These are phyloP conservation scores for Chlamydomonas eustigma DNA, from an alignment of 139 green algal species.

Conservation along the genomic window DNA sequence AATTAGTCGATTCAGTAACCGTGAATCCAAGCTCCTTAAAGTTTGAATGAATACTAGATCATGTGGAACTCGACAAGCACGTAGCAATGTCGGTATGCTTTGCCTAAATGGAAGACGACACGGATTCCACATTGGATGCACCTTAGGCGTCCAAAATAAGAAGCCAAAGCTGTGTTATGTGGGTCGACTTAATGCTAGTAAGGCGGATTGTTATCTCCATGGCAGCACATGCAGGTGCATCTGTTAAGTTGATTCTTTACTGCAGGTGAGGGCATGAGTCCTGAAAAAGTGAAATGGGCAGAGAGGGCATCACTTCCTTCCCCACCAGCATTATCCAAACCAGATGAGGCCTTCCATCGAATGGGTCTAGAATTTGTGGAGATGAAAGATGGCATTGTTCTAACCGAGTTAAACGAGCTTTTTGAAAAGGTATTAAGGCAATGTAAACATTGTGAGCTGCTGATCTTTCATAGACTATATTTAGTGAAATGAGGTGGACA, in stretches of 20 bases:
- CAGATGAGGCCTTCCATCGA: constrained; percentile 55
- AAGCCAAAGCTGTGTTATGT: constrained; percentile 20
- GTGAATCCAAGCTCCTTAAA: no score
- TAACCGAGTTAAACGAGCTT: constrained; percentile 80
- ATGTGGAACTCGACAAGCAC: no score
- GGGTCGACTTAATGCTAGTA: background rate
- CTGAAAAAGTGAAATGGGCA: constrained; percentile 22
- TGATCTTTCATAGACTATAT: no score
- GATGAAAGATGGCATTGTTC: constrained; percentile 46
- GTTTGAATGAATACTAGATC: no score
- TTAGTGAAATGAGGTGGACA: no score
- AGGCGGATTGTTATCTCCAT: background rate
- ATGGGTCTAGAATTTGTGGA: constrained; percentile 74
- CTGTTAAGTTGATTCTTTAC: background rate
- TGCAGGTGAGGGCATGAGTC: constrained; percentile 32
- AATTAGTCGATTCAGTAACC: no score
- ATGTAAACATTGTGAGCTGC: no score
- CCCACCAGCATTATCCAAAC: constrained; percentile 46
- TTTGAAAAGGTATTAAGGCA: constrained; percentile 80
- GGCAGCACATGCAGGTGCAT: background rate
- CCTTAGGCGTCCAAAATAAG: background rate
- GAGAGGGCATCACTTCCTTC: background rate
- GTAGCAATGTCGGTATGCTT: no score
- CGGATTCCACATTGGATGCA: background rate
- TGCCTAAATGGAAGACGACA: background rate